Percentiles rank a stretch among this genome's conserved stretches.
These are phyloP conservation scores for Aegle marmelos DNA, from an alignment of 345 rosid genomes.

Conservation along the genomic window DNA sequence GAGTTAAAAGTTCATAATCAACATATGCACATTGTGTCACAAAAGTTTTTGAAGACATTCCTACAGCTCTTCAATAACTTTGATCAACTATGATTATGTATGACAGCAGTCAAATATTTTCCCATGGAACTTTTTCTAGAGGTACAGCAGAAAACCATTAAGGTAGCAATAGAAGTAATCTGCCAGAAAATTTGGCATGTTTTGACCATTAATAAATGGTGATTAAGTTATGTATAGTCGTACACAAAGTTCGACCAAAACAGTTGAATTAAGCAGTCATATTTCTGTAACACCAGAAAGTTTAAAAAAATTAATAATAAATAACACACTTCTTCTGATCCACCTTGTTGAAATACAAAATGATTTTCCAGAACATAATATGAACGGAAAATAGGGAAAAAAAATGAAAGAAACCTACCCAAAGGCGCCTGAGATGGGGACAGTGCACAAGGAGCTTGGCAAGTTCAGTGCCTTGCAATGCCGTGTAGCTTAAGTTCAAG, in stretches of 20 bases:
- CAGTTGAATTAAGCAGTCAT: background rate
- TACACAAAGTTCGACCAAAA: background rate
- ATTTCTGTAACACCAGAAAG: background rate
- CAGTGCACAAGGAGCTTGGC: constrained; percentile 54
- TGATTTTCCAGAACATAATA: background rate
- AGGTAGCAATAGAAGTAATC: background rate
- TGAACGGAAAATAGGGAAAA: background rate
- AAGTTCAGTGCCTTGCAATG: constrained; percentile 49
- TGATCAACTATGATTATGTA: background rate
- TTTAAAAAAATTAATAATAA: background rate
- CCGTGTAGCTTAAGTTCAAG: constrained; percentile 57
- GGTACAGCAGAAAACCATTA: background rate
- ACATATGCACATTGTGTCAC: background rate
- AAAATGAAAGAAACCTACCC: constrained; percentile 39
- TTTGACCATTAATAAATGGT: background rate
- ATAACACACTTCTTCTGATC: background rate
- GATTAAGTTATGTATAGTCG: background rate
- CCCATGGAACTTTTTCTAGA: background rate
- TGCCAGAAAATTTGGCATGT: background rate
- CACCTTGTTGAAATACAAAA: background rate
- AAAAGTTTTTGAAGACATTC: background rate
- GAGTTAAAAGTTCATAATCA: background rate
- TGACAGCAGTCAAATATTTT: background rate
- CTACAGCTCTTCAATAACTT: background rate
- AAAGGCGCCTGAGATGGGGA: constrained; percentile 51